Evolutionary conservation across 176 grass and related monocot species (phyloP).

Genomic region (Eleusine indica): DNA sequence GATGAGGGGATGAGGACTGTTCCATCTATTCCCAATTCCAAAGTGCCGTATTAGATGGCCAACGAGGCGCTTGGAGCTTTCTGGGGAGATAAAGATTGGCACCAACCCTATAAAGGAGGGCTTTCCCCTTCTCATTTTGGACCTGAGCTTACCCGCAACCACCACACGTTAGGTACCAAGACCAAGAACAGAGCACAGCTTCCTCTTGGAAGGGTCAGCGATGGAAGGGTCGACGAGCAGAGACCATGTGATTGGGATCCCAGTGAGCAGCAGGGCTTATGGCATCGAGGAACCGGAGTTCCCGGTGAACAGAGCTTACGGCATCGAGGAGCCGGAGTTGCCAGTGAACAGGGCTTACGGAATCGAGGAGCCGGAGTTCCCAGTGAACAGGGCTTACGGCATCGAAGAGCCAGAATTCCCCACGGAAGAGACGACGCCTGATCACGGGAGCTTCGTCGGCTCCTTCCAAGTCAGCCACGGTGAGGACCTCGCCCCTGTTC

Average conservation of each 20-base stretch:
- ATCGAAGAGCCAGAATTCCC: constrained; percentile 65
- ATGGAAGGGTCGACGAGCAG: constrained; percentile 46
- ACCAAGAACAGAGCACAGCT: neutral
- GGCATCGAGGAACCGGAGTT: constrained; percentile 68
- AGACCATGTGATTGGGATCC: constrained; percentile 76
- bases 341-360: constrained; percentile 61
- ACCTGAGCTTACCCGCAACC: constrained; percentile 47
- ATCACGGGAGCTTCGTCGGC: constrained; percentile 18
- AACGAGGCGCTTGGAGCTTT: constrained; percentile 43
- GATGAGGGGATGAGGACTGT: constrained; percentile 57
- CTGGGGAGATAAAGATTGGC: neutral
- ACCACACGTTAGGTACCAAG: constrained; percentile 38
- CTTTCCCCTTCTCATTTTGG: constrained; percentile 28
- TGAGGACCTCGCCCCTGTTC: constrained; percentile 28
- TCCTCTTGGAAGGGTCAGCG: neutral
- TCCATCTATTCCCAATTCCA: constrained; percentile 51
- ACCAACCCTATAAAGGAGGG: constrained; percentile 60
- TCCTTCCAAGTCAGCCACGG: constrained; percentile 47
- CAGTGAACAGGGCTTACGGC: constrained; percentile 57
- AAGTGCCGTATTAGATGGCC: constrained; percentile 29
- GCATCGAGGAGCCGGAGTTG: constrained; percentile 65
- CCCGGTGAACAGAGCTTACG: constrained; percentile 57
- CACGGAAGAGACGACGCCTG: constrained; percentile 35
- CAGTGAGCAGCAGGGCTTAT: constrained; percentile 57
- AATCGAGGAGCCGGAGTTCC: constrained; percentile 67